Percentiles rank a stretch among this genome's conserved stretches.
These are phyloP conservation scores for Chrysopogon serrulatus DNA, from an alignment of 176 grass and related monocot genomes.

Conservation along the genomic window DNA sequence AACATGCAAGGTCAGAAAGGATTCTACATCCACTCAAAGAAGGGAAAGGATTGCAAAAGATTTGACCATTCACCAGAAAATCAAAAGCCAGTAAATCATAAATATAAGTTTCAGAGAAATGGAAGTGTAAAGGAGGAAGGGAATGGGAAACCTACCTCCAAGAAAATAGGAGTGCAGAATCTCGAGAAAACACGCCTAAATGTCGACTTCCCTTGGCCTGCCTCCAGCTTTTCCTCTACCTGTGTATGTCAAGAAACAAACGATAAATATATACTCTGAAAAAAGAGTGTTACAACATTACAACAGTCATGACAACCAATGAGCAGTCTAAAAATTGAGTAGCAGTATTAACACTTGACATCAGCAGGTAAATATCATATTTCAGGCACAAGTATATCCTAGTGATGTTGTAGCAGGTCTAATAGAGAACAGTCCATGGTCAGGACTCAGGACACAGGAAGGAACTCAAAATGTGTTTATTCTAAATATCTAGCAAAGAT, in stretches of 20 bases:
- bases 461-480: background rate
- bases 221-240: slow-evolving; percentile 96
- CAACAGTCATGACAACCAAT: background rate
- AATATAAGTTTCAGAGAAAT: background rate
- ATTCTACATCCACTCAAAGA: background rate
- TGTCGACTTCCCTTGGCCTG: slow-evolving; percentile 82
- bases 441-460: background rate
- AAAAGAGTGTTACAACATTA: background rate
- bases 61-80: background rate
- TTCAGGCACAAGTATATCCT: background rate
- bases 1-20: background rate
- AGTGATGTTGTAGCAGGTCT: background rate
- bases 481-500: background rate
- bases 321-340: background rate
- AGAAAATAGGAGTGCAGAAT: slow-evolving; percentile 95
- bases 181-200: slow-evolving; percentile 77
- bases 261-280: background rate
- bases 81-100: background rate
- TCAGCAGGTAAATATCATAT: background rate
- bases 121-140: background rate
- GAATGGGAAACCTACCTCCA: slow-evolving; percentile 52
- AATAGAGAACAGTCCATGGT: background rate
- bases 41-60: background rate
- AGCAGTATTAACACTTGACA: background rate
- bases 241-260: slow-evolving; percentile 16